Base-by-base conservation (phyloP, 192 early-diverging fungal species). In the Rhizophagus clarus region DNA sequence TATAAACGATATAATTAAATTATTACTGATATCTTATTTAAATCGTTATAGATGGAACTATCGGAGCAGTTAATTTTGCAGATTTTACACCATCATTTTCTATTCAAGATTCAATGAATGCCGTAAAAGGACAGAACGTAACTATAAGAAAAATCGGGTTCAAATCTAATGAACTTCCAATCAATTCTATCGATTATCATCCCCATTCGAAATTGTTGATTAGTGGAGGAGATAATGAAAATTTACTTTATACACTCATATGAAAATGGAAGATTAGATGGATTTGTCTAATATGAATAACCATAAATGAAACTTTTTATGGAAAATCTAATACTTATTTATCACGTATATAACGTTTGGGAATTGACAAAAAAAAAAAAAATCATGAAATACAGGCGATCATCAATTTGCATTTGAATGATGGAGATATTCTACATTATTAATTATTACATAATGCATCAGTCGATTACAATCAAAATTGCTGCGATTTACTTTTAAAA, bases 151-250 rank as follows among this genome's bases (percentile, higher is more conserved):
- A 17, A 67, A 22, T 42, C 24, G n/a, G 56, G 12, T 34, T 28
- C 40, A 61, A 29, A 11, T 47, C 26, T 14, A 69, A 79, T 47
- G 12, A 45, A 7, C 20, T 66, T n/a, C 22, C 66, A 12, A 63
- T 79, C 4, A 79, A 79, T 70, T 79, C 77, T 14, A 32, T 79
- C 32, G 77, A 79, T 60, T 79, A 69, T 63, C 61, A 79, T 60
- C 66, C 64, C 3, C 22, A 24, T 11, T 42, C 64, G 7, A 79
- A 51, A 37, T 24, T 79, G 6, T 42, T 79, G 17, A 51, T 69
- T 42, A 32, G 45, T 51, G 77, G 77, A n/a, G 47, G 64, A 68
- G 77, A 79, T 69, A 51, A n/a, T 70, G 61, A 26, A 56, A 70
- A 56, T 24, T 60, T 79, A 70, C 32, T 79, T 24, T 70, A 56